Conservation (phyloP, 139 green algal genomes). For the Chlamydomonas sphaeroides region DNA sequence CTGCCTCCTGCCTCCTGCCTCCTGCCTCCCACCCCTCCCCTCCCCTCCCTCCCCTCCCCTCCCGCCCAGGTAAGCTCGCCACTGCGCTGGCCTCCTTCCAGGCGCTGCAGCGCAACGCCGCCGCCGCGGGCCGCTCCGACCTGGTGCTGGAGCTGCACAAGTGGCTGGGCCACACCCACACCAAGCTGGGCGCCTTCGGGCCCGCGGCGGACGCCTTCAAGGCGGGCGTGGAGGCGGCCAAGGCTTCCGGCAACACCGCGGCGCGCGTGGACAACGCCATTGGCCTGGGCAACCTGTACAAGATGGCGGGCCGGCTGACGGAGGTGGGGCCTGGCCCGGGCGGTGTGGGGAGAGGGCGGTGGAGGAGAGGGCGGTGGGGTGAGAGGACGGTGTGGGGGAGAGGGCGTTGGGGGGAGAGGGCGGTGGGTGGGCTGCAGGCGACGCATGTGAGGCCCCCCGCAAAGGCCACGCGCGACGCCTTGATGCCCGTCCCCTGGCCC, state of each 20-base stretch:
- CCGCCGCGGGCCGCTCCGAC: neutral
- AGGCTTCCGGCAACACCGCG: conserved; percentile 7
- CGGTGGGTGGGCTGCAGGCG: too few species aligned
- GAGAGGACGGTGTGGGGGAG: too few species aligned
- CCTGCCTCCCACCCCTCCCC: too few species aligned
- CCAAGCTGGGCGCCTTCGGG: conserved; percentile 30
- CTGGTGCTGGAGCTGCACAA: conserved; percentile 31
- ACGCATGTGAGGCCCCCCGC: too few species aligned
- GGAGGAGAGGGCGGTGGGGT: too few species aligned
- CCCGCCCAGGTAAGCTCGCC: conserved; percentile 4
- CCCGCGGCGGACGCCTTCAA: conserved; percentile 17
- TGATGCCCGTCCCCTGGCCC: too few species aligned
- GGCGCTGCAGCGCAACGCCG: neutral
- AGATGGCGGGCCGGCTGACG: conserved; percentile 5
- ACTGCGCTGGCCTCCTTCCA: conserved; percentile 10
- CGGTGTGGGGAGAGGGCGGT: neutral
- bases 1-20: too few species aligned
- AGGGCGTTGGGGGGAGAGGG: too few species aligned
- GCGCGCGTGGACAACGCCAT: conserved; percentile 24
- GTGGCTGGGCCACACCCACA: conserved; percentile 37
- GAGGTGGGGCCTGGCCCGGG: neutral
- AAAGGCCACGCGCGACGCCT: too few species aligned
- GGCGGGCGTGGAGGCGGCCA: conserved; percentile 9
- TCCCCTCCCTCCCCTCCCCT: neutral
- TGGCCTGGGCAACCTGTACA: conserved; percentile 39